Percentiles rank a stretch among this genome's conserved stretches.
Evolutionary conservation across 169 alveolate genomes (phyloP).

Genomic region (Plasmodium gonderi): DNA sequence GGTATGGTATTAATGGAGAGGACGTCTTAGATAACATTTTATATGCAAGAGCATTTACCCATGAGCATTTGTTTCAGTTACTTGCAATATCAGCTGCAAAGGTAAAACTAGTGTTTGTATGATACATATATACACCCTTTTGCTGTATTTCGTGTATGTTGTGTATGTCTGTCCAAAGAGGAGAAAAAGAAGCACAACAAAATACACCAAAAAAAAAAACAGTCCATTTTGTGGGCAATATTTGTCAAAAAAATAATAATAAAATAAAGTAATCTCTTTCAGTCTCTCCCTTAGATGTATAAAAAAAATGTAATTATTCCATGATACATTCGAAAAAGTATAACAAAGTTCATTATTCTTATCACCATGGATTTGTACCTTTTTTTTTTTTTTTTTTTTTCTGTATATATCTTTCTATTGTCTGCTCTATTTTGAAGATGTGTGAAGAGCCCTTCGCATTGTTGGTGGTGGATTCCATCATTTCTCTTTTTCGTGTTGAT

Average conservation of each 20-base stretch:
- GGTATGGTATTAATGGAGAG: slow-evolving; percentile 88
- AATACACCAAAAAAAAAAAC: no score
- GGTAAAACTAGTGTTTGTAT: slow-evolving; percentile 45
- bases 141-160: no score
- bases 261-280: no score
- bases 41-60: slow-evolving; percentile 96
- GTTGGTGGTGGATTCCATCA: slow-evolving; percentile 94
- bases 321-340: no score
- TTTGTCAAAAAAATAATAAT: no score
- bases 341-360: no score
- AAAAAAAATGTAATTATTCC: no score
- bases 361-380: not conserved
- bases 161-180: no score
- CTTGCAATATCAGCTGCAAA: slow-evolving; percentile 74
- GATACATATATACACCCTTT: not conserved
- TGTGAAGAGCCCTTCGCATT: slow-evolving; percentile 93
- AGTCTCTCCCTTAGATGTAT: no score
- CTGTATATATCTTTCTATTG: not conserved
- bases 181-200: no score
- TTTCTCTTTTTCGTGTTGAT: slow-evolving; percentile 92
- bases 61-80: slow-evolving; percentile 73
- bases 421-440: slow-evolving; percentile 35
- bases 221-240: no score
- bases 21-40: slow-evolving; percentile 96
- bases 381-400: not conserved